Base-by-base conservation (phyloP, 352 stramenopile species). In the Phytophthora rubi region DNA sequence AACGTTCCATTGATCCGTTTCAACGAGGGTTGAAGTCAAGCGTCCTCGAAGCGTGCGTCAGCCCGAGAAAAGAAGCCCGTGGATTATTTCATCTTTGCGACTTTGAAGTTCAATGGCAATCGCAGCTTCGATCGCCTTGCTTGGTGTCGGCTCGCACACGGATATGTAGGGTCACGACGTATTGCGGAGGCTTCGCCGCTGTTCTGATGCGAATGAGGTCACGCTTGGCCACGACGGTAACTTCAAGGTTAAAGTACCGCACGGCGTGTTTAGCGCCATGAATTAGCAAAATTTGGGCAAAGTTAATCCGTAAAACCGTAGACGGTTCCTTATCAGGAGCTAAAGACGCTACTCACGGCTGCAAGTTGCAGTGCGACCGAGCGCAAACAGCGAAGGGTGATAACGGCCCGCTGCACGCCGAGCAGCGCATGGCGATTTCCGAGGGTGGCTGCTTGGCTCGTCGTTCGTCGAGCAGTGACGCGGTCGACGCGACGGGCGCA, bases 221-320 rank as follows among this genome's bases (percentile, higher is more conserved):
- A 13, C 28, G 51, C 26, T 23, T 49, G n/a, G 13, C 3, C 42
- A 49, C 42, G 45, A 16, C 42, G 42, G 12, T 21, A 23, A 59
- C 26, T 21, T 32, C 42, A 54, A 54, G 30, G 59, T 52, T 37
- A 30, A 23, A 21, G 13, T 12, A 26, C 45, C 45, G 18, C n/a
- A 39, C 23, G 49, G 58, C 39, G 39, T 56, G 55, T 59, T 64
- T 64, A 64, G 15, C 42, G 26, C 48, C 45, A 56, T 55, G 64
- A 66, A 66, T 71, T 66, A 66, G 56, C 64, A 71, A 66, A 61
- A 53, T 61, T 26, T 61, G 56, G 48, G 54, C 56, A 71, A 71
- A 71, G 26, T 66, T 66, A 71, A 56, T 15, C 15, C 45, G n/a
- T 23, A 15, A 62, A 62, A 62, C 28, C 44, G 62, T 62, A 62